These are phyloP conservation scores for Penicillium paneum DNA, from an alignment of 2,329 filamentous ascomycete genomes.

Conservation along the genomic window DNA sequence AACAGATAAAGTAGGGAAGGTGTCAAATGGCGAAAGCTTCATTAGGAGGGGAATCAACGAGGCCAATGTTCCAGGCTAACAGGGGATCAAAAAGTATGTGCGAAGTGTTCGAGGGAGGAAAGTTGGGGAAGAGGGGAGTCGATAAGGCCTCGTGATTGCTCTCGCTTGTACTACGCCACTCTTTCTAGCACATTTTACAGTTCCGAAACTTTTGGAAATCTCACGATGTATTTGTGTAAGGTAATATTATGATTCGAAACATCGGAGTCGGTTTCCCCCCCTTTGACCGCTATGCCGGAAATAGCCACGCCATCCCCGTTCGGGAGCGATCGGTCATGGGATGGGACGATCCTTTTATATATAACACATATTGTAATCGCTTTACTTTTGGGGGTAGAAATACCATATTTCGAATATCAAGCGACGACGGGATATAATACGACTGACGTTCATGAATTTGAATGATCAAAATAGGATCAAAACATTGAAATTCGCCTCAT, in stretches of 20 bases:
- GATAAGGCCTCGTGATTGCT: constrained; percentile 1
- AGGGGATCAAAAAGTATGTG: neutral
- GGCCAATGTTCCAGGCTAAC: neutral
- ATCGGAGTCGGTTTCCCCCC: neutral
- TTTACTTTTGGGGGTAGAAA: neutral
- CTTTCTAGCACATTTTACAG: constrained; percentile 1
- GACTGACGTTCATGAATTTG: too few relatives aligned
- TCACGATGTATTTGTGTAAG: constrained; percentile 8
- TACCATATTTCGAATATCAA: neutral
- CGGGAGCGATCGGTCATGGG: constrained; percentile 20
- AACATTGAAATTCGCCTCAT: neutral
- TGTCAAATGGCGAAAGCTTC: constrained; percentile 17
- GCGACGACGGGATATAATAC: neutral
- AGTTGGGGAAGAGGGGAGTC: constrained; percentile 5
- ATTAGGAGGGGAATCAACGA: constrained; percentile 10
- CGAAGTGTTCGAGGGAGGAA: constrained; percentile 7
- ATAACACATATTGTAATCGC: neutral
- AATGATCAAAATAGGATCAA: neutral
- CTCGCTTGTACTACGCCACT: constrained; percentile 8
- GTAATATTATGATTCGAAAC: constrained; percentile 1
- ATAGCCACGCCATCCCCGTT: constrained; percentile 4
- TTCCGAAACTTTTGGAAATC: neutral
- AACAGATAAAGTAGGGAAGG: constrained; percentile 12
- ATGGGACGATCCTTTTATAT: constrained; percentile 10
- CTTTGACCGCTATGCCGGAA: constrained; percentile 15